A percentile compares a stretch with the other conserved stretches of the same genome.
Evolutionary conservation across 768 basidiomycete genomes (phyloP).

Genomic region (Asterophora parasitica): DNA sequence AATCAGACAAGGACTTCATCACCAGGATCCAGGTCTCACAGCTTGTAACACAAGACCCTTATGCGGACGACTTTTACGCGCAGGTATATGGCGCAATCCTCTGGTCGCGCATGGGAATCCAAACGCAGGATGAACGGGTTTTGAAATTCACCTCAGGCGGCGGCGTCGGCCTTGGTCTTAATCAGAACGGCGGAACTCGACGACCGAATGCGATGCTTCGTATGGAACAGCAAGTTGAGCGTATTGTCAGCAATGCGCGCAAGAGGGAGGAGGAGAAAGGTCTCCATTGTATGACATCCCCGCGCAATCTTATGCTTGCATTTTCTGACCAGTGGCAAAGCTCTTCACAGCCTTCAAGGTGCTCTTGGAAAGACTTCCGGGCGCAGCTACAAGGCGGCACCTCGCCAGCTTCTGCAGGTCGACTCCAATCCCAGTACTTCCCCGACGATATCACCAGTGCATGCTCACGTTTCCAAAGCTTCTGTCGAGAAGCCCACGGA

Average conservation of each 20-base stretch:
- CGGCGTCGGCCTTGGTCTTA: conserved; percentile 80
- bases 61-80: conserved; percentile 97
- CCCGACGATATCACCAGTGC: conserved; percentile 40
- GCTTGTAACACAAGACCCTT: conserved; percentile 95
- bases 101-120: conserved; percentile 72
- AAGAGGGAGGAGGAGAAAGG: conserved; percentile 84
- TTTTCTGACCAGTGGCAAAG: conserved; percentile 27
- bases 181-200: conserved; percentile 61
- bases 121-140: conserved; percentile 70
- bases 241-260: conserved; percentile 90
- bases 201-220: conserved; percentile 85
- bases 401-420: conserved; percentile 91
- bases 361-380: conserved; percentile 94
- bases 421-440: conserved; percentile 47
- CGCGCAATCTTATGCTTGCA: neutral
- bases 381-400: conserved; percentile 93
- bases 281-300: conserved; percentile 39
- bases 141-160: conserved; percentile 80
- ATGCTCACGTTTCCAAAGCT: conserved; percentile 52
- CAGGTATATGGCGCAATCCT: conserved; percentile 89
- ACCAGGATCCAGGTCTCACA: conserved; percentile 98
- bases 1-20: conserved; percentile 99
- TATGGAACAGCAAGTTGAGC: conserved; percentile 94
- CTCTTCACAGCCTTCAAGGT: conserved; percentile 77
- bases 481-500: conserved; percentile 34